These are phyloP conservation scores for Kluyveromyces starmeri DNA, from an alignment of 805 yeast genomes.

Conservation along the genomic window DNA sequence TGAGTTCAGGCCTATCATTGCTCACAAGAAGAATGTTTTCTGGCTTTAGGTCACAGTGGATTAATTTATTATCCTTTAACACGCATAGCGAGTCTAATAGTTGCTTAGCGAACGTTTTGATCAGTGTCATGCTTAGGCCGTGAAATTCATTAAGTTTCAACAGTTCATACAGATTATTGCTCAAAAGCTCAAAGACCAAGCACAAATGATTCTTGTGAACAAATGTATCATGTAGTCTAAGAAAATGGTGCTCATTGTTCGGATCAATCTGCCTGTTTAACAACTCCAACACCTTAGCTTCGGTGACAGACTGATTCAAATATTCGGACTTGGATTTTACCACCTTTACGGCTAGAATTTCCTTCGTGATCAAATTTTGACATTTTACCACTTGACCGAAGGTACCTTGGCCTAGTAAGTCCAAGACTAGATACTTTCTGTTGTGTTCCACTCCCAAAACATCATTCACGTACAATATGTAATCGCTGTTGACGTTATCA, in stretches of 20 bases:
- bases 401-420: conserved; percentile 91
- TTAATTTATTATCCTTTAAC: conserved; percentile 72
- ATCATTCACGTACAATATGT: conserved; percentile 89
- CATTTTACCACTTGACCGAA: conserved; percentile 98
- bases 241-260: conserved; percentile 62
- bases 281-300: conserved; percentile 76
- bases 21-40: conserved; percentile 80
- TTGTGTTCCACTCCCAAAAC: conserved; percentile 65
- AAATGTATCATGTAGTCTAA: conserved; percentile 77
- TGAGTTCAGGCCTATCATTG: conserved; percentile 67
- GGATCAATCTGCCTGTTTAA: conserved; percentile 65
- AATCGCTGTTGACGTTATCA: conserved; percentile 86
- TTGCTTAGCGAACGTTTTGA: conserved; percentile 71
- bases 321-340: conserved; percentile 88
- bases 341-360: conserved; percentile 88
- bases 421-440: conserved; percentile 79
- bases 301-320: conserved; percentile 84
- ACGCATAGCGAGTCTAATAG: conserved; percentile 71
- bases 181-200: conserved; percentile 80
- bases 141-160: conserved; percentile 89
- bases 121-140: conserved; percentile 74
- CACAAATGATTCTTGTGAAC: conserved; percentile 90
- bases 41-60: conserved; percentile 96
- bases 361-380: conserved; percentile 60
- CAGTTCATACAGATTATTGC: conserved; percentile 82